Evolutionary conservation across 2,329 filamentous ascomycete species (phyloP), one percentile per base, ranked within the genome.

Genomic region (Trichothecium sympodiale): DNA sequence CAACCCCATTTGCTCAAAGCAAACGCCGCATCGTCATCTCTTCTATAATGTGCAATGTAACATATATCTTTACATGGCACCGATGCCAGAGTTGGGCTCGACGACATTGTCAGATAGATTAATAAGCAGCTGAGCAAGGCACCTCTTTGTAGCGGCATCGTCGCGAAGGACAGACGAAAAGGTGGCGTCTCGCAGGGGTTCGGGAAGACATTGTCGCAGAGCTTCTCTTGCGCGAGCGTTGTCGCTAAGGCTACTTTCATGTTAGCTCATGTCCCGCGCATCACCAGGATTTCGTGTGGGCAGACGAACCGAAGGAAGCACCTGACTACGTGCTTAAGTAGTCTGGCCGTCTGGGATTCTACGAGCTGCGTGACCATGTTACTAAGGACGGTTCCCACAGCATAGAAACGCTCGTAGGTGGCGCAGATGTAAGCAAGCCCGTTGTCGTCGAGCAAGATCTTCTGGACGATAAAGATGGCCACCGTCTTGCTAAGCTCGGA

Each of bases 341-440:
- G 70, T 35, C 91, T 75, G 20, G 94, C 91, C 2, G 91, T 98
- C 62, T 98, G 91, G 54, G 94, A 89, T 60, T 98, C 91, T 28
- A 96, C 91, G 27, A 98, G 74, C 62, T 96, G 89, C 36, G 83
- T 87, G 38, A 98, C 91, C 91, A 98, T 98, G 56, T 96, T 98
- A 65, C 86, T 94, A 28, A 98, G 67, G 5, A 98, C 91, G 2
- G 91, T 98, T 5, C 91, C 91, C 5, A 98, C 91, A 7, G 91
- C 91, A 49, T 96, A 98, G 62, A 98, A 98, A 15, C 91, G 77
- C 67, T 98, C 91, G 51, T 98, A 98, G 1, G 91, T 98, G 45
- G 93, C 89, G 62, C 91, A 98, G 40, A 98, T 98, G 60, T 98
- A 98, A 52, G 91, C 91, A 43, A 98, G 72, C 4, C 91, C 91